phyloP scores from a whole-genome alignment of 805 yeast genomes.

The Tetrapisispora arboricola region DNA sequence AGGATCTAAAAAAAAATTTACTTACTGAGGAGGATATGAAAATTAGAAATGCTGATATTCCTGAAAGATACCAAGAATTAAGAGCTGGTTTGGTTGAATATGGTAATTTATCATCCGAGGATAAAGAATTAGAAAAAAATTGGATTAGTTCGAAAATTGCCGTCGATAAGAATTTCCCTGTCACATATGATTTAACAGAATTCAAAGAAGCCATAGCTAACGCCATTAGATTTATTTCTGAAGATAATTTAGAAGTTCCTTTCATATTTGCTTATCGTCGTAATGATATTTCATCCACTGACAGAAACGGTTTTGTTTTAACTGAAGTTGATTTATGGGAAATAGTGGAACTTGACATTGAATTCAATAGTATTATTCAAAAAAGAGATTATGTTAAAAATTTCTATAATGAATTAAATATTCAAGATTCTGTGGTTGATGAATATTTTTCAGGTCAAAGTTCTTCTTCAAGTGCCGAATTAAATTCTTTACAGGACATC shows the following conservation, averaged over 20 bases:
- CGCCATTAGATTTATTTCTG: slow-evolving; percentile 60
- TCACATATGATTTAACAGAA: slow-evolving; percentile 35
- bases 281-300: slow-evolving; percentile 53
- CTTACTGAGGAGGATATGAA: slow-evolving; percentile 86
- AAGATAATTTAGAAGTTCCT: slow-evolving; percentile 82
- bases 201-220: slow-evolving; percentile 62
- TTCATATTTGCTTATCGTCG: slow-evolving; percentile 92
- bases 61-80: slow-evolving; percentile 81
- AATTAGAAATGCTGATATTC: slow-evolving; percentile 78
- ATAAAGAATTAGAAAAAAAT: slow-evolving; percentile 57
- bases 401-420: slow-evolving; percentile 42
- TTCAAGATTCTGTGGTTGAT: slow-evolving; percentile 47
- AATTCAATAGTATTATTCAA: slow-evolving; percentile 73
- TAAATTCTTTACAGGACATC: slow-evolving; percentile 57
- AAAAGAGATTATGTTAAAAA: slow-evolving; percentile 56
- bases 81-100: slow-evolving; percentile 56
- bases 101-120: slow-evolving; percentile 54
- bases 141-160: slow-evolving; percentile 70
- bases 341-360: slow-evolving; percentile 75
- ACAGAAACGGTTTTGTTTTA: slow-evolving; percentile 36
- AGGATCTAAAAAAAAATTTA: slow-evolving; percentile 82
- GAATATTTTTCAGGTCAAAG: slow-evolving; percentile 48
- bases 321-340: slow-evolving; percentile 89
- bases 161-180: slow-evolving; percentile 41
- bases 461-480: slow-evolving; percentile 50